phyloP scores from a whole-genome alignment of 345 rosid species.

The Gossypium australe region DNA sequence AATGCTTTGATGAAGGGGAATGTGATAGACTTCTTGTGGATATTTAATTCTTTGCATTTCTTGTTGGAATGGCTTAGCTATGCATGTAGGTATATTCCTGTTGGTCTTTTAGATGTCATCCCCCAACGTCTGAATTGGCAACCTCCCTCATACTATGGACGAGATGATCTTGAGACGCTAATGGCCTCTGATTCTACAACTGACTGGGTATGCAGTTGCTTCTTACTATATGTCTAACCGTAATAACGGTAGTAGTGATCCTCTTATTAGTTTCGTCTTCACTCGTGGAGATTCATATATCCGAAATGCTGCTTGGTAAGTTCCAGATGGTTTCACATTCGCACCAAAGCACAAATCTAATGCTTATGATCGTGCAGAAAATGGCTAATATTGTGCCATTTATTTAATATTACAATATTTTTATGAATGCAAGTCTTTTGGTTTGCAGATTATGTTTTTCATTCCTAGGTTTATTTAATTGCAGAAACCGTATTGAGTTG shows the following conservation, averaged over 20 bases:
- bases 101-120: conserved; percentile 76
- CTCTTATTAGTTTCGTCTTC: neutral
- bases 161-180: conserved; percentile 90
- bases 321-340: conserved; percentile 86
- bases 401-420: neutral
- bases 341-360: conserved; percentile 92
- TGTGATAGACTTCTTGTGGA: conserved; percentile 31
- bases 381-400: conserved; percentile 43
- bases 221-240: neutral
- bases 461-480: neutral
- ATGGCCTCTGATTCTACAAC: conserved; percentile 95
- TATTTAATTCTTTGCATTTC: neutral
- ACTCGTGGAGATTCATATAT: conserved; percentile 56
- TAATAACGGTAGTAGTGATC: neutral
- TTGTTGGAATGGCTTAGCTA: conserved; percentile 48
- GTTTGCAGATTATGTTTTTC: neutral
- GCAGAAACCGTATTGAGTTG: neutral
- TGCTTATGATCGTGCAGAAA: conserved; percentile 82
- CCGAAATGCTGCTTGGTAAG: conserved; percentile 91
- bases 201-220: conserved; percentile 61
- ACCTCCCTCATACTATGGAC: conserved; percentile 79
- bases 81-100: conserved; percentile 72
- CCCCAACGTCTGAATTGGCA: conserved; percentile 89
- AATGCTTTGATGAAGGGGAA: conserved; percentile 26
- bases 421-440: neutral